Percentiles rank a stretch among this genome's conserved stretches.
phyloP scores from a whole-genome alignment of 805 yeast genomes.

The Ogataea ganodermae region DNA sequence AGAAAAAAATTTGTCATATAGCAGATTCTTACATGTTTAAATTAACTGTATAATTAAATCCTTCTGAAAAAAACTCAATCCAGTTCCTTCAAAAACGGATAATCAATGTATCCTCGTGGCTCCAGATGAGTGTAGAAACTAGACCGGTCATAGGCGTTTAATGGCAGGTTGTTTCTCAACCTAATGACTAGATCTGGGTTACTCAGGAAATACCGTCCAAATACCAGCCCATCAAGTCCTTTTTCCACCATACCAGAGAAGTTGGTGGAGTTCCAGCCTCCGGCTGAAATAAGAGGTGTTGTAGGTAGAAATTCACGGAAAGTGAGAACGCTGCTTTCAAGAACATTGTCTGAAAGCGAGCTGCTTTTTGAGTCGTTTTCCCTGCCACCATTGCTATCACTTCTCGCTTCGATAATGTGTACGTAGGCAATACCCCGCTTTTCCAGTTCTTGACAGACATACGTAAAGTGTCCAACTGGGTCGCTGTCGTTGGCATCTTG shows the following conservation, averaged over 20 bases:
- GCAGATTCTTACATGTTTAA: neutral
- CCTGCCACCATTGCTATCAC: slow-evolving; percentile 31
- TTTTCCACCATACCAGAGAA: slow-evolving; percentile 18
- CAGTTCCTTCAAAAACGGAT: slow-evolving; percentile 32
- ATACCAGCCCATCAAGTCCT: slow-evolving; percentile 32
- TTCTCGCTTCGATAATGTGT: slow-evolving; percentile 40
- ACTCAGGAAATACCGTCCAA: slow-evolving; percentile 52
- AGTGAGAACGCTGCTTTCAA: slow-evolving; percentile 14
- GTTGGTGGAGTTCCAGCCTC: slow-evolving; percentile 31
- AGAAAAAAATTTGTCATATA: neutral
- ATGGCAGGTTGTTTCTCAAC: slow-evolving; percentile 41
- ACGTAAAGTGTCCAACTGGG: slow-evolving; percentile 28
- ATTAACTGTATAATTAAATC: neutral
- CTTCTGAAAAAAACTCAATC: neutral
- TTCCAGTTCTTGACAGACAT: slow-evolving; percentile 37
- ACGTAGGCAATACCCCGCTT: slow-evolving; percentile 39
- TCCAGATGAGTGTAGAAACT: slow-evolving; percentile 43
- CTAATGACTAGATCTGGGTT: slow-evolving; percentile 59
- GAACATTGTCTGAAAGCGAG: slow-evolving; percentile 25
- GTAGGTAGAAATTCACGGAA: slow-evolving; percentile 28
- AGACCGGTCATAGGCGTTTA: slow-evolving; percentile 47
- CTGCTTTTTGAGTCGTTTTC: slow-evolving; percentile 25
- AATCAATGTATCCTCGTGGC: slow-evolving; percentile 45
- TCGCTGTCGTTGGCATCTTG: slow-evolving; percentile 22
- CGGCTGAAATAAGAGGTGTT: slow-evolving; percentile 32